Evolutionary conservation across 2,329 filamentous ascomycete species (phyloP), one percentile per base, ranked within the genome.

Genomic region (Sphaceloma murrayae): DNA sequence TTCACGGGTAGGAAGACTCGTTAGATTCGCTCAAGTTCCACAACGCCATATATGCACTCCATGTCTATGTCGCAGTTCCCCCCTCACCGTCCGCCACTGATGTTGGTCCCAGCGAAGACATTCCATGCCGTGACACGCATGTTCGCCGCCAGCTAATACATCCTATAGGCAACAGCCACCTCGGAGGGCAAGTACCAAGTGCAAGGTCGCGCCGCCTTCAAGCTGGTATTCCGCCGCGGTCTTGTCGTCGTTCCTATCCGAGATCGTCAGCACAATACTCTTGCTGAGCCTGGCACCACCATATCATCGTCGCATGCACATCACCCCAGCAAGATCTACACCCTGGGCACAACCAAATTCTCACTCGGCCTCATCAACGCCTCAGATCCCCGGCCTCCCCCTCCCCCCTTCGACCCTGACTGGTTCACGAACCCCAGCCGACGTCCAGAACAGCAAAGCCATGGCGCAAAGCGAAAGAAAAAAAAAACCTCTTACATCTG

Each of bases 141-240:
- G n/a, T 18, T 22, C 4, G 24, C 38, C 3, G 18, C 22, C 30
- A 4, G 21, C 5, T 14, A 7, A 6, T 27, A 7, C 6, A 13
- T 9, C 30, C 13, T 5, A 18, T 24, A 9, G n/a, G 53, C 43
- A 53, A 34, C 45, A 36, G n/a, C 89, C 89, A 46, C 91, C 91
- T 61, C 91, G 78, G 49, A 98, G 79, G 32, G 91, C 93, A 53
- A 98, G 80, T 42, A 98, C 91, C 60, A 98, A 72, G 73, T 98
- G 91, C 55, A 98, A 73, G 26, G 89, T 98, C 50, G 87, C 85
- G 47, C 91, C 91, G 45, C 86, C 86, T 63, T 91, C 84, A 50
- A 98, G 84, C 52, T 77, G 78, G 64, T 96, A 96, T 57, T 96
- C 89, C 45, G 74, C 70, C 5, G 91, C 89, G 8, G 86, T 89